These are phyloP conservation scores for Kokia cookei DNA, from an alignment of 441 rosid genomes.

Conservation along the genomic window DNA sequence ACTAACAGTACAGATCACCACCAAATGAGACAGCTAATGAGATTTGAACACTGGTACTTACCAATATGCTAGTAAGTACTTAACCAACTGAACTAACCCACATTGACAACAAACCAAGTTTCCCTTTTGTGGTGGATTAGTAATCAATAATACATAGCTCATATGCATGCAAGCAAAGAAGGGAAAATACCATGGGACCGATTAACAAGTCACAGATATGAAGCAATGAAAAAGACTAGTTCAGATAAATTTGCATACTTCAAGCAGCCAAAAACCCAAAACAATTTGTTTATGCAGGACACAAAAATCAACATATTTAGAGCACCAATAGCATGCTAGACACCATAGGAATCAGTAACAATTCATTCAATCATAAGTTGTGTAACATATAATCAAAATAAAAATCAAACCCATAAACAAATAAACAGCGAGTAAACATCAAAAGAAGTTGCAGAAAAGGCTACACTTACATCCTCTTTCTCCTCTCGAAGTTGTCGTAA, in stretches of 20 bases:
- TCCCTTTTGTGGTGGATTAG: not conserved
- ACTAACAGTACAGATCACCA: not conserved
- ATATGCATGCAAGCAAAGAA: not conserved
- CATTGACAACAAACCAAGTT: not conserved
- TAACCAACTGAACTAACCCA: not conserved
- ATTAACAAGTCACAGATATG: not conserved
- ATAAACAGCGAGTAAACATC: not conserved
- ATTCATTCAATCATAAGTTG: not conserved
- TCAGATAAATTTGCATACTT: not conserved
- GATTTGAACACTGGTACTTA: not conserved
- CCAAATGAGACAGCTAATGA: not conserved
- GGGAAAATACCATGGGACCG: not conserved
- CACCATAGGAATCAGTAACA: not conserved
- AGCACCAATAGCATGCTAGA: not conserved
- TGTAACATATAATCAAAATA: not conserved
- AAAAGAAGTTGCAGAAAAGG: slow-evolving; percentile 6
- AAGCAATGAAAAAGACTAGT: not conserved
- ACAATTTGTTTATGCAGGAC: not conserved
- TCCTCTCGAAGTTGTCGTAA: slow-evolving; percentile 71
- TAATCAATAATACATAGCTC: not conserved
- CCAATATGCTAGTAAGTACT: not conserved
- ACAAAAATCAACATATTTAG: not conserved
- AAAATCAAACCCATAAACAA: not conserved
- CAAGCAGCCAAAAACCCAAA: not conserved
- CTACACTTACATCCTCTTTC: slow-evolving; percentile 76